Conservation (phyloP, 257 asterid genomes). For the Solanum stenotomum region DNA sequence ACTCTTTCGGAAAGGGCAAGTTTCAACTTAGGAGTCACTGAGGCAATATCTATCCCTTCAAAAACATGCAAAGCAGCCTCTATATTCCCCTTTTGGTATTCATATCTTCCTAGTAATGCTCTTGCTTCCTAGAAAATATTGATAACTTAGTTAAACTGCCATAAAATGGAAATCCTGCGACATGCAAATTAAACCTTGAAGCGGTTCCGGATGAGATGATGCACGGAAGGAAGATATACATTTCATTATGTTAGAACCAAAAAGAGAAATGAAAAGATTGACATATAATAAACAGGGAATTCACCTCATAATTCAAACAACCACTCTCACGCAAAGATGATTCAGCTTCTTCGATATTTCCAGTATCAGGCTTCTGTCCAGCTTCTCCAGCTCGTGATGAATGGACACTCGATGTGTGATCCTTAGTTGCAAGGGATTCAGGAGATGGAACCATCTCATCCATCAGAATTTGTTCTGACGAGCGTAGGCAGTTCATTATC, state of each 20-base stretch:
- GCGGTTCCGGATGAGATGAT: background rate
- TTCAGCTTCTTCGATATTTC: slow-evolving; percentile 90
- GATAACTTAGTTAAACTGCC: background rate
- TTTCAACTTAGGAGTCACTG: slow-evolving; percentile 69
- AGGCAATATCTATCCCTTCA: slow-evolving; percentile 79
- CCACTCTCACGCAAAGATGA: slow-evolving; percentile 77
- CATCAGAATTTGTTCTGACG: slow-evolving; percentile 37
- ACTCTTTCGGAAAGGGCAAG: slow-evolving; percentile 43
- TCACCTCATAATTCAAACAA: slow-evolving; percentile 65
- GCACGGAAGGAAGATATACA: background rate
- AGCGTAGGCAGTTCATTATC: slow-evolving; percentile 59
- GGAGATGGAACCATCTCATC: slow-evolving; percentile 49
- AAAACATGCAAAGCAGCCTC: slow-evolving; percentile 90
- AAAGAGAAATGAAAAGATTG: background rate
- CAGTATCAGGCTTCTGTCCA: slow-evolving; percentile 53
- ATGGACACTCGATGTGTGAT: slow-evolving; percentile 36
- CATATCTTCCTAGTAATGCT: slow-evolving; percentile 84
- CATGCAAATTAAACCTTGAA: background rate
- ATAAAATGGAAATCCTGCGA: background rate
- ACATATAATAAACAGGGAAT: background rate
- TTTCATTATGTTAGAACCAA: background rate
- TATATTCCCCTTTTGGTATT: slow-evolving; percentile 79
- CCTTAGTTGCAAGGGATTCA: slow-evolving; percentile 46
- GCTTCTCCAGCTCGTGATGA: slow-evolving; percentile 49
- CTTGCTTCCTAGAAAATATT: slow-evolving; percentile 74